phyloP scores from a whole-genome alignment of 2,329 filamentous ascomycete species.

The Gaeumannomyces tritici region DNA sequence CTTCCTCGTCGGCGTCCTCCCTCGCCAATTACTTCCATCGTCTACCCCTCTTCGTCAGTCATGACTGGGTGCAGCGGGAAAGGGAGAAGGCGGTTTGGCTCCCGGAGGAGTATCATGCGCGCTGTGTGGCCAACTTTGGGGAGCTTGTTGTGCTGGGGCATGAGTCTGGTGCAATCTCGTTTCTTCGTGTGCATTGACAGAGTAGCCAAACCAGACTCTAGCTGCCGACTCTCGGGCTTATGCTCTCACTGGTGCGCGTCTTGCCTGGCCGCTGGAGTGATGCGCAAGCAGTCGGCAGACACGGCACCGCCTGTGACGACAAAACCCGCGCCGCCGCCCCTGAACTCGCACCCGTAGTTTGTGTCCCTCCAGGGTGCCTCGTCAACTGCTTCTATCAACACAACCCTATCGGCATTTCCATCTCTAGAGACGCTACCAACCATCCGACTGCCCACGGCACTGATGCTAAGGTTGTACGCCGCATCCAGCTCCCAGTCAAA shows the following conservation, averaged over 20 bases:
- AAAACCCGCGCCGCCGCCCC: background rate
- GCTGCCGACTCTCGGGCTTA: background rate
- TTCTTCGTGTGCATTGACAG: background rate
- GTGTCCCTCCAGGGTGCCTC: background rate
- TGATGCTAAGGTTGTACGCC: background rate
- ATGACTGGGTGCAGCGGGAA: too few relatives aligned
- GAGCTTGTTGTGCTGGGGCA: too few relatives aligned
- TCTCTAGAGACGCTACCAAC: background rate
- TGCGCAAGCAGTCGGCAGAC: background rate
- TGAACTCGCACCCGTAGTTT: background rate
- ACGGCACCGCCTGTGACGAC: background rate
- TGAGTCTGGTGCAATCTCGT: background rate
- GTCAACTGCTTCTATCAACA: background rate
- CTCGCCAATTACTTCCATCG: too few relatives aligned
- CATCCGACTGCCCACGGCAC: background rate
- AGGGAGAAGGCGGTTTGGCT: too few relatives aligned
- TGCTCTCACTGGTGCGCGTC: background rate
- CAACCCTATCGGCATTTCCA: too few relatives aligned
- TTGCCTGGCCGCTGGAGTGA: background rate
- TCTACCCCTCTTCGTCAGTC: too few relatives aligned
- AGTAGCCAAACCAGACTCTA: background rate
- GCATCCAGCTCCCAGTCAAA: background rate
- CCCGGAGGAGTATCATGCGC: too few relatives aligned
- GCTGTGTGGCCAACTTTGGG: background rate
- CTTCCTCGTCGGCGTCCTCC: too few relatives aligned